Percentiles rank a stretch among this genome's conserved stretches.
phyloP scores from a whole-genome alignment of 1,284 basidiomycete species.

The Ceratobasidium theobromae region DNA sequence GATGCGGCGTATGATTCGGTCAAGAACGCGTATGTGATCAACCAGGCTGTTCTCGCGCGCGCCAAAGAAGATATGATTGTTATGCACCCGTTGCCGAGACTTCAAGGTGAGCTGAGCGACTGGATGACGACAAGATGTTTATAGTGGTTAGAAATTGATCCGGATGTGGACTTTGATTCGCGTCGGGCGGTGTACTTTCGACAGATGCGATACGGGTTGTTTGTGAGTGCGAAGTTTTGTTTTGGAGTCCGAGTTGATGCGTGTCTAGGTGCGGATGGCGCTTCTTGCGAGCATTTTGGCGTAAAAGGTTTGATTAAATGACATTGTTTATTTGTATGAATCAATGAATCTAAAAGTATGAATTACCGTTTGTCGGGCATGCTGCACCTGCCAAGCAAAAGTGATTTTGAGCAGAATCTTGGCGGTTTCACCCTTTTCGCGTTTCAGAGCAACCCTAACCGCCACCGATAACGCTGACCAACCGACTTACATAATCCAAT shows the following conservation, averaged over 20 bases:
- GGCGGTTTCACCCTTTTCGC: too few species aligned
- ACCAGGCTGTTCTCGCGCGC: constrained; percentile 87
- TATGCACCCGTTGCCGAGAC: constrained; percentile 95
- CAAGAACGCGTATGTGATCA: constrained; percentile 90
- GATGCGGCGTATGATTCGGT: constrained; percentile 86
- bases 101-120: constrained; percentile 61
- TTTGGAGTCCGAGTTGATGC: not conserved
- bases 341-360: not conserved
- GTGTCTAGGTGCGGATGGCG: constrained; percentile 70
- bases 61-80: constrained; percentile 98
- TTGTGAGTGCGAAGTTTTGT: constrained; percentile 59
- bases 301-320: constrained; percentile 25
- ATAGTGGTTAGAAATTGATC: constrained; percentile 78
- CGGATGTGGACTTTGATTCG: constrained; percentile 96
- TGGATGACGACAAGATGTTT: constrained; percentile 25
- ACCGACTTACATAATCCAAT: too few species aligned
- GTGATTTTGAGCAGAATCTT: too few species aligned
- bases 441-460: too few species aligned
- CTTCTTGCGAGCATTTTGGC: constrained; percentile 68
- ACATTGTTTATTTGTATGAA: not conserved
- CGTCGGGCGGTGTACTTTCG: constrained; percentile 96
- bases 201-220: constrained; percentile 98
- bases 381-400: too few species aligned
- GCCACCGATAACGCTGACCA: too few species aligned
- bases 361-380: too few species aligned